Base-by-base conservation (phyloP, 164 flowering plant species). In the Magnolia changhungtana region DNA sequence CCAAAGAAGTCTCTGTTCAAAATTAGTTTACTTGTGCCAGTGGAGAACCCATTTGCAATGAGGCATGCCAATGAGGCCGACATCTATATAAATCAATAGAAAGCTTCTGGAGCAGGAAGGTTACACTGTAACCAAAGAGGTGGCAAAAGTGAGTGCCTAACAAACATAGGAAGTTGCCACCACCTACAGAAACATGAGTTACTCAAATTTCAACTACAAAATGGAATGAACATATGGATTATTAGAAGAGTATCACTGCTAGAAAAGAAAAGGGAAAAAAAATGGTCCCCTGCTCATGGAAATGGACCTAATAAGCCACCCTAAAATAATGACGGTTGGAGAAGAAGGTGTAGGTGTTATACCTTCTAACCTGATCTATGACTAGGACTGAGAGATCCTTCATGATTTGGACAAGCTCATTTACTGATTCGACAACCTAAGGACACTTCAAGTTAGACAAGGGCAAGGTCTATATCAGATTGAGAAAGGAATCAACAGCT, bases 11-110 rank as follows among this genome's bases (percentile, higher is more conserved):
- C 88, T 80, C 87, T 89, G 67, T 80, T 81, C 72, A 87, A 67
- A 77, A 68, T 72, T 14, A 75, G 69, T 76, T 85, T 87, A 69
- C 78, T 74, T 27, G 66, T 77, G 76, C 65, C 69, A 67, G 87
- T 83, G 11, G 95, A 86, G 72, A 92, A 82, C 65, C 86, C 84
- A 75, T 83, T 87, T 59, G 92, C 93, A 21, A 89, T 83, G 45
- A 90, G 85, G 79, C 94, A 93, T 70, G 93, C 88, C 20, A 94
- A 88, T 72, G 95, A 87, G 10, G 93, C 82, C 21, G 94, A 96
- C 99, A 96, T 96, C 74, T 74, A 64, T 52, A 51, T 29, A 78
- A 52, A 29, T 64, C 73, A 70, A 67, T 19, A 64, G 49, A 21
- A 24, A 63, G 64, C 75, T 75, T 50, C 31, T 23, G 16, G 66